Evolutionary conservation across 306 rosid genomes (phyloP), one percentile per base, ranked within the genome.

Genomic region (Vicia villosa): DNA sequence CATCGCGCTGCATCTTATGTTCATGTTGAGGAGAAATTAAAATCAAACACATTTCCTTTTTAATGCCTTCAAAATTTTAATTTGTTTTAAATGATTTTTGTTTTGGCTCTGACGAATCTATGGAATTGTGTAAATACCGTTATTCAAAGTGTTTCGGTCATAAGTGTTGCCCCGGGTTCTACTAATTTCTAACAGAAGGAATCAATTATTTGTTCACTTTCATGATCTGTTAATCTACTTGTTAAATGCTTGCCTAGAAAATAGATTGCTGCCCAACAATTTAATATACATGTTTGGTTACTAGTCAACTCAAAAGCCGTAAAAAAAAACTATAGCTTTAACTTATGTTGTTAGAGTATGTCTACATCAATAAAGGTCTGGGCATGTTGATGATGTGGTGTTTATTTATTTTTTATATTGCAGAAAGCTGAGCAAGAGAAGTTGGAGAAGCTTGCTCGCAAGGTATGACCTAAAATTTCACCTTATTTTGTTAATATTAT

Each of bases 381-480:
- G 63, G 61, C 77, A 41, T 66, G 64, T 43, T 14, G 46, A 54
- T 75, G 30, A 24, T 75, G 12, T 38, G 34, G 63, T 50, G 24
- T 32, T 54, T 26, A 43, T 62, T 52, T 52, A 2, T 41, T 76
- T 87, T 46, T 69, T 10, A 43, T 79, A 37, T 70, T 84, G 83
- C 85, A 89, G 96, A 87, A 83, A 89, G 55, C 26, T 12, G 97
- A 92, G 86, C 89, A 77, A 68, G 92, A 91, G 87, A 91, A 88
- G 69, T 80, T 92, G 83, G 96, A 87, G 85, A 86, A 91, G 79
- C 92, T 92, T 81, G 97, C 96, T 17, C 92, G 87, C 68, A 78
- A 89, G 90, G 97, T 89, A 86, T 67, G 68, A 30, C 46, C 57
- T 66, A 17, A 22, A 63, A 22, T 32, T 56, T 52, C 19, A 38